Evolutionary conservation across 345 rosid species (phyloP), one percentile per base, ranked within the genome.

Genomic region (Cardamine occulta): DNA sequence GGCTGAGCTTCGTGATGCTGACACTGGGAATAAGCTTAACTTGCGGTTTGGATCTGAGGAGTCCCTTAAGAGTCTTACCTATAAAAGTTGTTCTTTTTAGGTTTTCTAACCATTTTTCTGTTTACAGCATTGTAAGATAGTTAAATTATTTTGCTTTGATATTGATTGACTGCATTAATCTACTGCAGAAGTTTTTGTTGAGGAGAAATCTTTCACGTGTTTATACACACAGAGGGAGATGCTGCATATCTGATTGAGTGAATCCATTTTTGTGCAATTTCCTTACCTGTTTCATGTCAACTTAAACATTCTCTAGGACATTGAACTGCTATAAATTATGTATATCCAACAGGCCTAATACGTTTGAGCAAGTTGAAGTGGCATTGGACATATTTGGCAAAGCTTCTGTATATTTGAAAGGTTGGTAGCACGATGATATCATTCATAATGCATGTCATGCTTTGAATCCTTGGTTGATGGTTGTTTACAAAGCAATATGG

Each of bases 1-100:
- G 98, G 59, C 91, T 68, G 96, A 94, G 89, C 91, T 90, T 81
- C 96, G 98, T 39, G 96, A 90, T 84, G 85, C 91, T 75, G 96
- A 91, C 82, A 85, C 68, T 61, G 96, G 97, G 80, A 90, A 79
- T 80, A 94, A 90, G 81, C 82, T 86, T 68, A 94, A 83, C 86
- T 75, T 88, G 26, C 90, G 98, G 60, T 94, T 90, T 80, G 92
- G 91, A 74, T 67, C 95, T 18, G 93, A 91, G 75, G 75, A 12
- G 4, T 61, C 32, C n/a, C n/a, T n/a, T n/a, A n/a, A n/a, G n/a
- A n/a, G n/a, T 2, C 5, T 39, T 39, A 18, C 49, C 11, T 17
- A 34, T 34, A 23, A 39, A 39, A 39, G 7, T 60, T 37, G 19
- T 13, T 62, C 1, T 0, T 39, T 62, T 37, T 21, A n/a, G 65